Evolutionary conservation across 345 rosid genomes (phyloP).

Genomic region (Mallotus nudiflorus): DNA sequence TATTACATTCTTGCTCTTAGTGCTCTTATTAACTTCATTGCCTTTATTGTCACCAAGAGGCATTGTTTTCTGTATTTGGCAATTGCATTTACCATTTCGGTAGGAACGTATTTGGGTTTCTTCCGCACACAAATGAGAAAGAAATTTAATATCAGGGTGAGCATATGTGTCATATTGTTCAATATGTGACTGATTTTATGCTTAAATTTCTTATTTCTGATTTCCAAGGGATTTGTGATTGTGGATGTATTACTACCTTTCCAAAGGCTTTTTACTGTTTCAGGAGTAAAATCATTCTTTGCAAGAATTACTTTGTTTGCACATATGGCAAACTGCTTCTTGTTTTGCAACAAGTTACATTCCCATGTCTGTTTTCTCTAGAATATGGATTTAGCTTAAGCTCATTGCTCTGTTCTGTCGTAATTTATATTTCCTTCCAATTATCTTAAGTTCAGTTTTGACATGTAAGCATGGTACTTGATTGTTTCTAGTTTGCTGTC

Average conservation of each 20-base stretch:
- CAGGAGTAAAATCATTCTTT: neutral
- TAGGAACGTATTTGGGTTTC: conserved; percentile 66
- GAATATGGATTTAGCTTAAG: neutral
- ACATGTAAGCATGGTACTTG: neutral
- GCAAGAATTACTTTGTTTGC: neutral
- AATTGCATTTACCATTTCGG: conserved; percentile 45
- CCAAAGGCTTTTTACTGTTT: neutral
- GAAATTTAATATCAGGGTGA: conserved; percentile 84
- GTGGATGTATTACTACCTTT: neutral
- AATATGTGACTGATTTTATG: neutral
- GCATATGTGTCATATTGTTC: conserved; percentile 18
- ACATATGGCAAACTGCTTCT: neutral
- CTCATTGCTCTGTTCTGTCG: neutral
- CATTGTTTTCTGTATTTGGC: conserved; percentile 71
- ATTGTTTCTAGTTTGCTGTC: neutral
- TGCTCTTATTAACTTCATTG: conserved; percentile 46
- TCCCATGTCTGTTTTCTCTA: neutral
- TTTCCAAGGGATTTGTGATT: neutral
- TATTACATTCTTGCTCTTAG: conserved; percentile 53
- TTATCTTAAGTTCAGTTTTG: neutral
- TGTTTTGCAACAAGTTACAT: neutral
- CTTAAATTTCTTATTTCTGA: neutral
- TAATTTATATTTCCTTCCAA: neutral
- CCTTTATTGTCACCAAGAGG: conserved; percentile 56
- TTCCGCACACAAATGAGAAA: conserved; percentile 62